Evolutionary conservation across 202 grass and related monocot species (phyloP), one percentile per base, ranked within the genome.

Genomic region (Carex sylvatica): DNA sequence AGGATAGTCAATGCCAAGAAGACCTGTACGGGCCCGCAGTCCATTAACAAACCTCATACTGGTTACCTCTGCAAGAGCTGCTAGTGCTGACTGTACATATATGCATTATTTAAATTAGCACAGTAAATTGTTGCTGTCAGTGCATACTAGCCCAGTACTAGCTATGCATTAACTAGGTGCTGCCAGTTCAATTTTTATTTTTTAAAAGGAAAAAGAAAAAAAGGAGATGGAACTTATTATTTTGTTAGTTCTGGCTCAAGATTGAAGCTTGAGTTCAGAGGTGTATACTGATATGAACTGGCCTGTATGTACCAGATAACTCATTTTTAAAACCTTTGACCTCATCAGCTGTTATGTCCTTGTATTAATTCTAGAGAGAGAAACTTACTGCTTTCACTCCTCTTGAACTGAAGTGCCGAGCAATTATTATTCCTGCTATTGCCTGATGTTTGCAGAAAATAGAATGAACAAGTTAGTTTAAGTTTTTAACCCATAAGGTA

Each of bases 21-120:
- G 88, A 70, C 92, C 95, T 80, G 89, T 94, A 20, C 87, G 85
- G 19, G 90, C 83, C 81, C 86, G 78, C 71, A 95, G 60, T 87
- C 95, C 95, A 79, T 98, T 93, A 16, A 98, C 90, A 90, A 95
- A 98, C 22, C 92, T 88, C 95, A 98, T 93, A 89, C 95, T 93
- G 82, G 83, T 91, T 71, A 98, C 80, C 65, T 95, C 95, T 70
- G 92, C 92, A 78, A 98, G 92, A 61, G 95, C 87, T 68, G 92
- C 89, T 81, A 98, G 66, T 86, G 87, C 87, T 84, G 82, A 82
- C 92, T 98, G 77, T 80, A 49, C 46, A 88, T 74, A 84, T 74
- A 73, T 61, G 35, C 26, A 85, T 28, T 80, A 89, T 46, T 53
- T 58, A 56, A 87, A 76, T 72, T 60, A 84, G 36, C 19, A 81